Evolutionary conservation across 139 green algal genomes (phyloP), one percentile per base, ranked within the genome.

Genomic region (Spirogloea muscicola): DNA sequence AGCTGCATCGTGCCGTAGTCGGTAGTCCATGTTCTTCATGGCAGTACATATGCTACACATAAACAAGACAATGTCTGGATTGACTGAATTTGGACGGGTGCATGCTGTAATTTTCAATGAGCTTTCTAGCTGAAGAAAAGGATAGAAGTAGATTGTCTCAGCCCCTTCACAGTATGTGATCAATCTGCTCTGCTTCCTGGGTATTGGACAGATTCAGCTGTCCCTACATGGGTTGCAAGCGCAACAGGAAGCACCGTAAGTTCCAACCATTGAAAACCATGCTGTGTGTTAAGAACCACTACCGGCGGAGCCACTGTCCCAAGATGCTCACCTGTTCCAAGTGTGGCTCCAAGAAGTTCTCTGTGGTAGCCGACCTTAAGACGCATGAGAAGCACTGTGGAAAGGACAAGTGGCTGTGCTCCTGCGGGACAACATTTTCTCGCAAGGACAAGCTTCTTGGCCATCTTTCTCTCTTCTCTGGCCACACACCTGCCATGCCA

Each of bases 241-340:
- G 69, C 69, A 77, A 77, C 36, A 39, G 41, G 69, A 57, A 71
- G 55, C 69, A 77, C 60, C 57, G 55, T 16, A 44, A 42, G 36
- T 77, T 77, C 37, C 52, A 72, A 37, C 44, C 69, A 21, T 48
- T 77, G 38, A 77, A 77, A 39, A 77, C 69, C 36, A 77, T 77
- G 69, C 55, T 77, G 48, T 77, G 69, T 39, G 69, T 77, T 37
- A 77, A 77, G 69, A 77, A 77, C 69, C 69, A 77, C 55, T 77
- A 77, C 60, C 52, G 69, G 6, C 52, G 69, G 37, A 62, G 33
- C 29, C 69, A 77, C 60, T 77, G 69, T 39, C 69, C 69, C 34
- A 77, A 77, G 69, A 70, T 77, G 43, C 48, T 77, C n/a, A 43
- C 69, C 16, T 77, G 69, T 37, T 58, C 34, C 42, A 77, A 77